Evolutionary conservation across 768 basidiomycete genomes (phyloP).

Genomic region (Exidia glandulosa): DNA sequence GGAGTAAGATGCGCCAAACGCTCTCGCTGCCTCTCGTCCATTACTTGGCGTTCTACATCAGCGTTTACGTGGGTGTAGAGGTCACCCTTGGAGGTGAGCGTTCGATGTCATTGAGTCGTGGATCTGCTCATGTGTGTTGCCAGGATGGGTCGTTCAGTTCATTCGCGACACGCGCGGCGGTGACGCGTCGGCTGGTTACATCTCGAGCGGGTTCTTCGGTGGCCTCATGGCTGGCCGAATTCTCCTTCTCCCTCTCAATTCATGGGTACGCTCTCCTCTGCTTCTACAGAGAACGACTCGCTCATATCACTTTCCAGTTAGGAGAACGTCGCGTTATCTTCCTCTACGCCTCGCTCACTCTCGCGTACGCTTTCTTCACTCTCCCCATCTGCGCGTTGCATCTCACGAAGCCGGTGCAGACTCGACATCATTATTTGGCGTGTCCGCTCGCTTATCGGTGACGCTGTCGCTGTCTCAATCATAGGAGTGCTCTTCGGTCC

Average conservation of each 20-base stretch:
- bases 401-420: too few relatives aligned
- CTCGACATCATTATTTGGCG: conserved; percentile 62
- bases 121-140: background rate
- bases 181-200: conserved; percentile 40
- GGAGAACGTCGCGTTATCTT: conserved; percentile 27
- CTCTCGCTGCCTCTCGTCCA: conserved; percentile 5
- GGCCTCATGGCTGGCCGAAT: background rate
- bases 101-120: background rate
- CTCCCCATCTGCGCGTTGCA: too few relatives aligned
- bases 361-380: too few relatives aligned
- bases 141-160: conserved; percentile 66
- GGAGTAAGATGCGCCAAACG: conserved; percentile 4
- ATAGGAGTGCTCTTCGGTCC: conserved; percentile 65
- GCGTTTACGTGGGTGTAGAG: conserved; percentile 11
- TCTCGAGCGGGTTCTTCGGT: conserved; percentile 26
- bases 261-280: background rate
- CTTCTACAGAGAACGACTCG: background rate
- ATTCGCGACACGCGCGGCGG: conserved; percentile 32
- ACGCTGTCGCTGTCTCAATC: conserved; percentile 52
- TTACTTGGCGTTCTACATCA: conserved; percentile 8
- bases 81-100: conserved; percentile 10
- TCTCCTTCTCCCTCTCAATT: background rate
- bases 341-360: conserved; percentile 24
- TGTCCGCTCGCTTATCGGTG: conserved; percentile 51
- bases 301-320: conserved; percentile 14